Evolutionary conservation across 257 asterid species (phyloP), one percentile per base, ranked within the genome.

Genomic region (Salvia hispanica): DNA sequence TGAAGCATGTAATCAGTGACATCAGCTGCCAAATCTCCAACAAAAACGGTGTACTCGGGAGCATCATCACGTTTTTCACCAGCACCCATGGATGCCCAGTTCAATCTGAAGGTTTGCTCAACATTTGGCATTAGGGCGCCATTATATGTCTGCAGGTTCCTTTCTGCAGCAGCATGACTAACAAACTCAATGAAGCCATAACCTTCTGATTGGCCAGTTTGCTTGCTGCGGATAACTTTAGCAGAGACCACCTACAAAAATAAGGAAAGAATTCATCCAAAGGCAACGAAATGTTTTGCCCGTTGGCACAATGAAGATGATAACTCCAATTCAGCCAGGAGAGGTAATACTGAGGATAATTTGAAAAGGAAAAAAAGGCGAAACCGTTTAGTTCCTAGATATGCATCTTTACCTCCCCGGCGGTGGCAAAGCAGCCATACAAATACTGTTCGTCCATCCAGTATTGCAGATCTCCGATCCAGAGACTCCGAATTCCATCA

Each of bases 11-110:
- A 80, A 82, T 92, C 98, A 65, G 96, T 92, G 45, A 92, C 96
- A 79, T 92, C 98, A 68, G 95, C 87, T 2, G 98, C 98, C 84
- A 92, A 82, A 71, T 92, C 98, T 42, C 98, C 98, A 67, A 92
- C 96, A 70, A 92, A 92, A 46, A 92, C 75, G 11, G 98, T 89
- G 82, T 84, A 75, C 15, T 89, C 98, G 4, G 91, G 83, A 53
- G 88, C 67, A 78, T 83, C 88, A 66, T 87, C 98, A 6, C 95
- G 95, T 79, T 90, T 92, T 74, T 88, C 97, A 44, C 95, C 96
- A 39, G 93, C 82, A 56, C 98, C 97, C 81, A 81, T 85, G 69
- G 98, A 92, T 64, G 98, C 98, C 98, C 98, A 92, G 81, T 92
- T 92, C 79, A 92, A 45, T 65, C 93, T 80, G 79, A 87, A 92